These are phyloP conservation scores for Fusarium sp. DNA, from an alignment of 2,329 filamentous ascomycete species.

Conservation along the genomic window DNA sequence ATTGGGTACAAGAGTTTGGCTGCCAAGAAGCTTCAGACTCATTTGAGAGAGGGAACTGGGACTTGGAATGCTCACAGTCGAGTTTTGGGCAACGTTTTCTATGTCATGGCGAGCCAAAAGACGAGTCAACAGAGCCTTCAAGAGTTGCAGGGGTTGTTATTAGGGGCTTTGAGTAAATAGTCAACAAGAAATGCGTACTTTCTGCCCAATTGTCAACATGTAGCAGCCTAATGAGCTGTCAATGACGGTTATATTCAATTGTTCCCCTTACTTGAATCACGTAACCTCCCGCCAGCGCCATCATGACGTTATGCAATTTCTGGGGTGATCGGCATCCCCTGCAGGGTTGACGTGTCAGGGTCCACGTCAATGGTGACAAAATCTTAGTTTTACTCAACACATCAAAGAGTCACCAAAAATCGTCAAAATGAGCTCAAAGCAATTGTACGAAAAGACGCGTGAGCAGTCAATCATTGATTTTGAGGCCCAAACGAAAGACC, in stretches of 20 bases:
- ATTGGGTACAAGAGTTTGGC: conserved; percentile 59
- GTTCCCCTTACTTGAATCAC: background rate
- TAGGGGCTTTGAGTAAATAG: conserved; percentile 22
- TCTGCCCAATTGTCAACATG: too few species aligned
- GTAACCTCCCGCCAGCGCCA: fast-evolving
- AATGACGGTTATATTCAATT: background rate
- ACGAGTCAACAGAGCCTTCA: conserved; percentile 45
- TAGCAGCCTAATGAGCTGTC: too few species aligned
- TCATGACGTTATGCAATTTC: conserved; percentile 10
- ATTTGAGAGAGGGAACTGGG: conserved; percentile 43
- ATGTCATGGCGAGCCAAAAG: conserved; percentile 65
- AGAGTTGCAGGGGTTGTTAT: conserved; percentile 31
- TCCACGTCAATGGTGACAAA: background rate
- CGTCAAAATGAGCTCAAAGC: conserved; percentile 6
- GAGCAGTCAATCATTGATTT: conserved; percentile 33
- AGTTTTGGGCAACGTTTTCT: conserved; percentile 67
- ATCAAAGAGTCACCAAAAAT: fast-evolving
- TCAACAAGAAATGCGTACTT: background rate
- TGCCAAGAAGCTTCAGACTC: conserved; percentile 54
- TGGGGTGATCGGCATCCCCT: conserved; percentile 5
- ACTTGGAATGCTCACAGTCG: conserved; percentile 63
- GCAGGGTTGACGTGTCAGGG: background rate
- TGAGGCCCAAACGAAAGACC: conserved; percentile 13
- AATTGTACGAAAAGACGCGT: conserved; percentile 7
- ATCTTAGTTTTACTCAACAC: background rate